phyloP scores from a whole-genome alignment of 345 rosid species.

The Stellera chamaejasme region DNA sequence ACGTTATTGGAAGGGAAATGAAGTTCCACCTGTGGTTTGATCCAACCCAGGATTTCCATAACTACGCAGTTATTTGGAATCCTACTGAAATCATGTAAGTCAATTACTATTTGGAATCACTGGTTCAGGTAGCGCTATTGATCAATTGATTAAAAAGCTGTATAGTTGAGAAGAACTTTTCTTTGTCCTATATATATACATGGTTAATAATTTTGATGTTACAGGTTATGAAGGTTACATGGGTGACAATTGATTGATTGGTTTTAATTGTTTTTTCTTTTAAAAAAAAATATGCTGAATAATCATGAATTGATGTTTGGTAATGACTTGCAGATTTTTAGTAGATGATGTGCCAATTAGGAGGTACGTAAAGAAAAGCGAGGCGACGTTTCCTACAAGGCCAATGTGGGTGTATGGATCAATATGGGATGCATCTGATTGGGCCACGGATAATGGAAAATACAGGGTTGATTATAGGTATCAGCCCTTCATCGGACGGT shows the following conservation, averaged over 20 bases:
- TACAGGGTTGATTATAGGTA: slow-evolving; percentile 67
- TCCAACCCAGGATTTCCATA: slow-evolving; percentile 72
- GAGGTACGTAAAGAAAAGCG: slow-evolving; percentile 55
- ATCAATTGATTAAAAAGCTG: too few species aligned
- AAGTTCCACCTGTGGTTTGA: slow-evolving; percentile 85
- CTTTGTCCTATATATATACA: too few species aligned
- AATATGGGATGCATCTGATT: slow-evolving; percentile 88
- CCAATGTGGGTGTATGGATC: slow-evolving; percentile 88
- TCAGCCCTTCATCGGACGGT: slow-evolving; percentile 75
- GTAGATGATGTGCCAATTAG: slow-evolving; percentile 91
- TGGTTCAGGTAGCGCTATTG: too few species aligned
- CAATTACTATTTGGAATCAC: too few species aligned
- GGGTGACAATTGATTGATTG: too few species aligned
- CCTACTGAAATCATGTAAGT: slow-evolving; percentile 67
- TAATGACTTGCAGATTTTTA: slow-evolving; percentile 40
- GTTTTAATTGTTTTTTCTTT: too few species aligned
- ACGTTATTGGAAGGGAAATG: slow-evolving; percentile 69
- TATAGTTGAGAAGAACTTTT: too few species aligned
- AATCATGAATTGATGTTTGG: too few species aligned
- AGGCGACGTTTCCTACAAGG: slow-evolving; percentile 56
- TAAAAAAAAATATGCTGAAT: too few species aligned
- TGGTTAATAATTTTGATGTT: too few species aligned
- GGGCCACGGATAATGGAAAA: slow-evolving; percentile 91
- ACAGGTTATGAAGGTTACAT: too few species aligned
- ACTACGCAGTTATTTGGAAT: slow-evolving; percentile 70